A percentile compares a stretch with the other conserved stretches of the same genome.
These are phyloP conservation scores for Kwoniella sp. DNA, from an alignment of 768 basidiomycete genomes.

Conservation along the genomic window DNA sequence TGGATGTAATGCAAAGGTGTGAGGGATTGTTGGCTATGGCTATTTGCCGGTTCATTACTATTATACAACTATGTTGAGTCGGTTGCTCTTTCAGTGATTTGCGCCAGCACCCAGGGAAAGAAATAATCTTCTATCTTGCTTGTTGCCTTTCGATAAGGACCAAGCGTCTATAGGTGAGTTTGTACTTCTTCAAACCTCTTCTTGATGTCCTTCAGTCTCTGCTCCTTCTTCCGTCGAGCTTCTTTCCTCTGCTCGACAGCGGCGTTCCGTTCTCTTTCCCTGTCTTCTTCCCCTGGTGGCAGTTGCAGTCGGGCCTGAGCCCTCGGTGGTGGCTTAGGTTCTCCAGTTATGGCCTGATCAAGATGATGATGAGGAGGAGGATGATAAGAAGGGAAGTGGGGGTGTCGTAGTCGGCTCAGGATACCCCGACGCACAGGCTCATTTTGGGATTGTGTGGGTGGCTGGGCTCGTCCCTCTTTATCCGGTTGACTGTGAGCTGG, in stretches of 20 bases:
- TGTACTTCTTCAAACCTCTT: slow-evolving; percentile 18
- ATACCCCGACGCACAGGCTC: not conserved
- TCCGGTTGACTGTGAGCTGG: no score
- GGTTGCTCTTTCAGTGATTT: no score
- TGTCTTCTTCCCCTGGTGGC: not conserved
- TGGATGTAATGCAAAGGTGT: no score
- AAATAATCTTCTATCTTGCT: no score
- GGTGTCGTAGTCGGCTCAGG: not conserved
- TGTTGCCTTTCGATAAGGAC: no score
- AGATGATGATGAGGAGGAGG: not conserved
- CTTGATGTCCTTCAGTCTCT: slow-evolving; percentile 10
- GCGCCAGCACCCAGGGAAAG: no score
- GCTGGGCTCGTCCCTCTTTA: no score
- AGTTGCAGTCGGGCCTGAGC: not conserved
- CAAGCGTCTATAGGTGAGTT: slow-evolving; percentile 9
- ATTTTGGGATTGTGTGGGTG: no score
- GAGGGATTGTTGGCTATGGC: no score
- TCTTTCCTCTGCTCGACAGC: slow-evolving; percentile 5
- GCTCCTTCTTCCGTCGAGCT: slow-evolving; percentile 7
- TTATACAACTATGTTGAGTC: not conserved
- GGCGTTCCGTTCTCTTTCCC: not conserved
- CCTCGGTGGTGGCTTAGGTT: not conserved
- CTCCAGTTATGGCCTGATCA: not conserved
- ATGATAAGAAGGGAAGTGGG: not conserved
- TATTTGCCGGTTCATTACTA: not conserved